Evolutionary conservation across 1,284 basidiomycete species (phyloP), one percentile per base, ranked within the genome.

Genomic region (Puccinia triticina): DNA sequence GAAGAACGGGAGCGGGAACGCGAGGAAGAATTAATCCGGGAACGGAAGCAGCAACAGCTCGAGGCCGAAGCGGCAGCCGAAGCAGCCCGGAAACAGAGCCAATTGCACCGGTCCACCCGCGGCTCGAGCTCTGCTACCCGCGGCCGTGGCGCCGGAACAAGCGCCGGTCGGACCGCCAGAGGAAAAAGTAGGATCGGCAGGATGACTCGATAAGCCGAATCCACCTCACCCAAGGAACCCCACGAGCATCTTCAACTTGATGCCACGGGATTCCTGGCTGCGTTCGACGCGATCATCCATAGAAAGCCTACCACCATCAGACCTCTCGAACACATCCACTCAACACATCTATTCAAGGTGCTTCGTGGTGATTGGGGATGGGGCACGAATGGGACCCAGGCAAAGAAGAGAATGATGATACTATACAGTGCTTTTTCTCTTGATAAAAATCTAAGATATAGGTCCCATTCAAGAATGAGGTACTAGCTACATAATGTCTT

Each of bases 101-200:
- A 81, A 66, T 40, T 55, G 23, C 67, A 48, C 23, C 46, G 53
- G 59, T 71, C 48, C 2, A 79, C 50, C 18, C 79, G 79, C 1
- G 77, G 77, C 23, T 21, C 26, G n/a, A n/a, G n/a, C 23, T 10
- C 50, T 40, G 29, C 72, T 4, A 74, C 50, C 18, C 55, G 72
- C 18, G 72, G 53, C 21, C 46, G 79, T 46, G 67, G 69, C 12
- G 18, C 29, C 1, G 26, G 29, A 57, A 72, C 34, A n/a, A 79
- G 67, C 34, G 71, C 79, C 43, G 32, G 69, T 46, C 29, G 69
- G 34, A 29, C 79, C 40, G 57, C 34, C 40, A 74, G 79, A 81
- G 79, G 79, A 34, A 61, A 64, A 37, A 81, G 79, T 61, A 21
- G 79, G 11, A 74, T 81, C 48, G 79, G 79, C 14, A 74, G 79